Percentiles rank a stretch among this genome's conserved stretches.
phyloP scores from a whole-genome alignment of 345 rosid species.

The Hibiscus tridactylites region DNA sequence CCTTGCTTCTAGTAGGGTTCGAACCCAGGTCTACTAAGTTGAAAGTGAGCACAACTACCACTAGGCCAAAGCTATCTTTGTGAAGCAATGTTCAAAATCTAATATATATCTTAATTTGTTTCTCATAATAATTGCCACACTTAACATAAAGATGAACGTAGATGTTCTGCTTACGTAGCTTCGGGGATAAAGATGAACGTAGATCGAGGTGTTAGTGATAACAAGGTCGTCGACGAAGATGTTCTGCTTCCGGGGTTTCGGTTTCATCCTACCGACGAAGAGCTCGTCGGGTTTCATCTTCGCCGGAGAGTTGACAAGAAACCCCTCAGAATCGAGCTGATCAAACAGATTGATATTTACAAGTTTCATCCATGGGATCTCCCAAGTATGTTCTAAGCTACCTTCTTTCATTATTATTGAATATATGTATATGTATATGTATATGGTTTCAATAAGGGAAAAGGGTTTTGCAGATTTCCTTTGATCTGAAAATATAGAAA shows the following conservation, averaged over 20 bases:
- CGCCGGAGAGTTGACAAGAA: conserved; percentile 55
- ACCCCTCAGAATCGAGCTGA: conserved; percentile 49
- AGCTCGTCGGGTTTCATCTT: conserved; percentile 78
- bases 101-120: too few relatives aligned
- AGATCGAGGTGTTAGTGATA: neutral
- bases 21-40: too few relatives aligned
- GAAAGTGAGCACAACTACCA: too few relatives aligned
- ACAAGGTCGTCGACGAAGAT: conserved; percentile 17
- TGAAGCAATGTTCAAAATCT: too few relatives aligned
- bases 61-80: too few relatives aligned
- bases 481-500: neutral
- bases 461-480: neutral
- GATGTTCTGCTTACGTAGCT: neutral
- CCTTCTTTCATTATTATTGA: neutral
- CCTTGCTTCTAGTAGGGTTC: too few relatives aligned
- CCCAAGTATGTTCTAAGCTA: conserved; percentile 52
- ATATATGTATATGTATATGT: too few relatives aligned
- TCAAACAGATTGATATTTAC: conserved; percentile 76
- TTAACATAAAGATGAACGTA: too few relatives aligned
- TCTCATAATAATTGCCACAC: too few relatives aligned
- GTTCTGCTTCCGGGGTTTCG: conserved; percentile 78
- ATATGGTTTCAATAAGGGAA: neutral
- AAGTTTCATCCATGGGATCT: conserved; percentile 95
- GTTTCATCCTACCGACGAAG: conserved; percentile 91
- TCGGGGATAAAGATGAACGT: neutral